Conservation (phyloP, 1,139 yeast species). For the Yamadazyma aaseri region DNA sequence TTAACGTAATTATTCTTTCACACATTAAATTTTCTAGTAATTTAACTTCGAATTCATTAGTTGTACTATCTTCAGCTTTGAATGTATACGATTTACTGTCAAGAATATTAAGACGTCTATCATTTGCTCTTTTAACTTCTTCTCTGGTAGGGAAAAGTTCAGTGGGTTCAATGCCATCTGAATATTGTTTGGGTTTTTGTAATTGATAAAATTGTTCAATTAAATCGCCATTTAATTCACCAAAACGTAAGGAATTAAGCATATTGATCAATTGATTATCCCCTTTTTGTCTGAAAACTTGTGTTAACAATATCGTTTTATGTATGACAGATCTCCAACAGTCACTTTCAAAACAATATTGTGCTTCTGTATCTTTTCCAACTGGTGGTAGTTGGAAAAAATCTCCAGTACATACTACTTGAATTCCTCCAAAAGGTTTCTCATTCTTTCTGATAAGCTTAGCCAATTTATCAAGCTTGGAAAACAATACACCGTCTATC, state of each 20-base stretch:
- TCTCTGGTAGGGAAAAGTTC: conserved; percentile 72
- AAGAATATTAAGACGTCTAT: conserved; percentile 42
- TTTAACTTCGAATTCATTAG: conserved; percentile 20
- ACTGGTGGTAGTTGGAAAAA: conserved; percentile 89
- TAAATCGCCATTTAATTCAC: conserved; percentile 50
- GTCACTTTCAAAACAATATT: conserved; percentile 58
- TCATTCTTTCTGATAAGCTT: conserved; percentile 42
- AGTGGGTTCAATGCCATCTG: conserved; percentile 79
- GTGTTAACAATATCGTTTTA: conserved; percentile 56
- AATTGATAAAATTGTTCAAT: conserved; percentile 46
- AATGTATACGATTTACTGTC: conserved; percentile 42
- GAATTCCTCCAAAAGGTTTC: conserved; percentile 79
- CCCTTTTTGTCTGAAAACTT: conserved; percentile 73
- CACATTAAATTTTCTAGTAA: conserved; percentile 49
- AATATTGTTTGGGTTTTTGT: conserved; percentile 53
- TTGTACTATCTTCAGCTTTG: conserved; percentile 47
- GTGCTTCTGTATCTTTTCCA: conserved; percentile 33
- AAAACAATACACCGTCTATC: conserved; percentile 69
- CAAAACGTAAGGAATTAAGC: conserved; percentile 72
- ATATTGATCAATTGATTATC: conserved; percentile 67
- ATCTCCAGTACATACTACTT: conserved; percentile 76
- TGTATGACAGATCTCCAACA: conserved; percentile 56
- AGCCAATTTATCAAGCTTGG: conserved; percentile 64
- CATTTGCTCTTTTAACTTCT: conserved; percentile 74
- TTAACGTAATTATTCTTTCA: conserved; percentile 41